A percentile compares a stretch with the other conserved stretches of the same genome.
Conservation (phyloP, 805 yeast species). For the Scheffersomyces stipitis region DNA sequence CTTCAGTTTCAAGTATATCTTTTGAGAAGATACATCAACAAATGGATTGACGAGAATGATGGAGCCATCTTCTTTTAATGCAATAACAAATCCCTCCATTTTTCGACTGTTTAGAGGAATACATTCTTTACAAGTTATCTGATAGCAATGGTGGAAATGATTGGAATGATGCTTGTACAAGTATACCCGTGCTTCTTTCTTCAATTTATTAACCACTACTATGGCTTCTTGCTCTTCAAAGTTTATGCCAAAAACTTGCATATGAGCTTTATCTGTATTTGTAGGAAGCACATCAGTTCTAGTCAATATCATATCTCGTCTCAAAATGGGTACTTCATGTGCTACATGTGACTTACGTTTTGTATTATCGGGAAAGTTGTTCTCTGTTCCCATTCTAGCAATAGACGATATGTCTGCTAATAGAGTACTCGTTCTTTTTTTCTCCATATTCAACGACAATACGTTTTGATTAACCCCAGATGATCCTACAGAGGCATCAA, state of each 20-base stretch:
- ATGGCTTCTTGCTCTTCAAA: conserved; percentile 62
- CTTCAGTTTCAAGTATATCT: conserved; percentile 11
- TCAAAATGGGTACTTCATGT: conserved; percentile 34
- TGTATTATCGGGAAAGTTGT: conserved; percentile 24
- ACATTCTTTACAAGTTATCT: conserved; percentile 35
- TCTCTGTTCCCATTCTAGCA: conserved; percentile 45
- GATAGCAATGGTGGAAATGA: conserved; percentile 30
- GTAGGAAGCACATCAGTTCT: conserved; percentile 48
- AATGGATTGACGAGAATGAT: conserved; percentile 57
- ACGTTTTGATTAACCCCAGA: conserved; percentile 16
- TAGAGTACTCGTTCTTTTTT: conserved; percentile 43
- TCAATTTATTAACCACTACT: conserved; percentile 47
- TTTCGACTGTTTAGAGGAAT: conserved; percentile 30
- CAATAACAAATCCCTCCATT: conserved; percentile 46
- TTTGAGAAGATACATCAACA: conserved; percentile 44
- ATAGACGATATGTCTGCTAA: conserved; percentile 44
- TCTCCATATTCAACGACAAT: conserved; percentile 38
- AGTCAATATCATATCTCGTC: conserved; percentile 73
- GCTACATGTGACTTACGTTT: conserved; percentile 9
- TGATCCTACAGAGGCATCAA: conserved; percentile 4
- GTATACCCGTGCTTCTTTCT: conserved; percentile 48
- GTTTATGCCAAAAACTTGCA: conserved; percentile 39
- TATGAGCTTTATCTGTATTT: conserved; percentile 25
- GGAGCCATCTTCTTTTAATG: conserved; percentile 35
- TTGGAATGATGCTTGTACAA: conserved; percentile 41